A percentile compares a stretch with the other conserved stretches of the same genome.
These are phyloP conservation scores for Salix viminalis DNA, from an alignment of 345 rosid species.

Conservation along the genomic window DNA sequence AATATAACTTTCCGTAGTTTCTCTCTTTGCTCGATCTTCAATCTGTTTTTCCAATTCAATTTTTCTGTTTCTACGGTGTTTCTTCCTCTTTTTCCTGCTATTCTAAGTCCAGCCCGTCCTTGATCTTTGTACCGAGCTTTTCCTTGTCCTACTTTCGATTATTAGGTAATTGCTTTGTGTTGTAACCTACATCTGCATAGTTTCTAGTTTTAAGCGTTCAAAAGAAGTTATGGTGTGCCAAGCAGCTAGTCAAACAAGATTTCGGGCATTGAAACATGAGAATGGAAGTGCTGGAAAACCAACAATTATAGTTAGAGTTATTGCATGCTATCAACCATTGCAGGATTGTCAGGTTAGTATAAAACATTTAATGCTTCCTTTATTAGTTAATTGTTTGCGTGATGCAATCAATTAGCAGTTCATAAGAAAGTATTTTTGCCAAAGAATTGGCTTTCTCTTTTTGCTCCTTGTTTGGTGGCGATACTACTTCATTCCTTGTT, in stretches of 20 bases:
- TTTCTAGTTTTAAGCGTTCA: slow-evolving; percentile 24
- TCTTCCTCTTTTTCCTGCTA: not conserved
- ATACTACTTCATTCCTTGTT: slow-evolving; percentile 1
- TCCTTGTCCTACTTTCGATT: not conserved
- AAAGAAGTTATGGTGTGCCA: slow-evolving; percentile 91
- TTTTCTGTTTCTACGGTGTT: not conserved
- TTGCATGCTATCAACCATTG: slow-evolving; percentile 95
- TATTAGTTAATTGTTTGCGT: slow-evolving; percentile 4
- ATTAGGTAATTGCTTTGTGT: slow-evolving; percentile 13
- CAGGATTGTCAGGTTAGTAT: slow-evolving; percentile 90
- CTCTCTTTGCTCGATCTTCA: not conserved
- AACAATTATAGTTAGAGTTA: slow-evolving; percentile 76
- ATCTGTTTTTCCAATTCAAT: not conserved
- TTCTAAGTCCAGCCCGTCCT: slow-evolving; percentile 6
- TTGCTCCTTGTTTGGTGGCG: not conserved
- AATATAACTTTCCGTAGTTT: slow-evolving; percentile 10
- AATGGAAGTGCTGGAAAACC: slow-evolving; percentile 77
- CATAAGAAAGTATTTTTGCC: not conserved
- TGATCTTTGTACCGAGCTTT: not conserved
- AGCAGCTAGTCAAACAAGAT: slow-evolving; percentile 91
- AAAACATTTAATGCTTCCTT: not conserved
- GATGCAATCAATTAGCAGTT: not conserved
- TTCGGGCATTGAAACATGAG: slow-evolving; percentile 82
- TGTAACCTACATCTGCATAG: slow-evolving; percentile 8
- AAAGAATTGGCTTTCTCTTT: not conserved